These are phyloP conservation scores for Tetracladium setigerum DNA, from an alignment of 495 filamentous ascomycete genomes.

Conservation along the genomic window DNA sequence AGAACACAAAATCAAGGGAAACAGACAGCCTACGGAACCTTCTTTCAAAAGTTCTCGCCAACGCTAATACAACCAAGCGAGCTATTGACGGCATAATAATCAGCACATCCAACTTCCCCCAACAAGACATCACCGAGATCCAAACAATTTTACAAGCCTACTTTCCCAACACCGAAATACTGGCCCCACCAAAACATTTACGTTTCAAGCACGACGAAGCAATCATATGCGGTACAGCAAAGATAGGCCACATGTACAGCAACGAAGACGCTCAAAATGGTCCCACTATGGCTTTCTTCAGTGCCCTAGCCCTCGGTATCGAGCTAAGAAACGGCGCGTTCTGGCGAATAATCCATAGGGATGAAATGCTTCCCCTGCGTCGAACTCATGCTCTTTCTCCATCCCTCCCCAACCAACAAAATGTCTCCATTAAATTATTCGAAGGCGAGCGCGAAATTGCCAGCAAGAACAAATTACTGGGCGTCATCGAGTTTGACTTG, in stretches of 20 bases:
- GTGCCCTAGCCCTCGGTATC: constrained; percentile 91
- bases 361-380: constrained; percentile 86
- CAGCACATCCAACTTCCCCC: constrained; percentile 80
- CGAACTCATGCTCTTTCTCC: constrained; percentile 96
- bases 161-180: constrained; percentile 83
- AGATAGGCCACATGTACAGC: constrained; percentile 86
- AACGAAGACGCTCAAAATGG: constrained; percentile 66
- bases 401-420: constrained; percentile 89
- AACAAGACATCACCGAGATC: constrained; percentile 95
- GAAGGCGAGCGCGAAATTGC: constrained; percentile 93
- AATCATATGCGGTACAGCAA: constrained; percentile 90
- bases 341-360: constrained; percentile 89
- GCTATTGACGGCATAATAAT: constrained; percentile 81
- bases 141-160: constrained; percentile 86
- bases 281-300: constrained; percentile 89
- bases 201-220: constrained; percentile 96
- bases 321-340: constrained; percentile 95
- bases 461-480: constrained; percentile 80
- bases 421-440: constrained; percentile 89
- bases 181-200: constrained; percentile 63
- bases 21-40: no score
- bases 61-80: constrained; percentile 77
- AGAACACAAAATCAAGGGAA: no score
- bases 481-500: no score
- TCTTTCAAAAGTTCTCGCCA: constrained; percentile 88